These are phyloP conservation scores for Abortiporus biennis DNA, from an alignment of 1,284 basidiomycete genomes.

Conservation along the genomic window DNA sequence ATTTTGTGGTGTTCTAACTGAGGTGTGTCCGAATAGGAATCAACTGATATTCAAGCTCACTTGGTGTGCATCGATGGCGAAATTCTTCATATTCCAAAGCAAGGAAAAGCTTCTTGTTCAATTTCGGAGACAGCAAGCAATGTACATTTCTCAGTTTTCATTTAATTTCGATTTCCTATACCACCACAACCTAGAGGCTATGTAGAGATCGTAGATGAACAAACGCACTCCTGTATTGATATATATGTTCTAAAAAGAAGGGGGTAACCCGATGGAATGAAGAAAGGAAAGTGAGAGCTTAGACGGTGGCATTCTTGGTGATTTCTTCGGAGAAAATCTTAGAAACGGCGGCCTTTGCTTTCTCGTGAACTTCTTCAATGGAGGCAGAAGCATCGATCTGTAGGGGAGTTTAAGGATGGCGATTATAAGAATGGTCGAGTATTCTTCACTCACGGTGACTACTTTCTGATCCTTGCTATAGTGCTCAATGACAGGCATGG, in stretches of 20 bases:
- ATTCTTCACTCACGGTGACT: conserved; percentile 65
- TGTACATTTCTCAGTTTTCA: too few relatives aligned
- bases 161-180: too few relatives aligned
- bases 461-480: conserved; percentile 74
- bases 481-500: conserved; percentile 95
- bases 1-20: conserved; percentile 6
- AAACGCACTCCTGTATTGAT: conserved; percentile 3
- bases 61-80: conserved; percentile 72
- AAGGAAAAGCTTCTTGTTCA: conserved; percentile 38
- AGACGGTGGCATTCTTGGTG: conserved; percentile 20
- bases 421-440: too few relatives aligned
- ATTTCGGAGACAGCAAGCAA: too few relatives aligned
- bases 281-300: conserved; percentile 1
- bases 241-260: not conserved
- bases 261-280: not conserved
- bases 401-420: not conserved
- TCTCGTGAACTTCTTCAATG: conserved; percentile 69
- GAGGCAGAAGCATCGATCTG: conserved; percentile 78
- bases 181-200: too few relatives aligned
- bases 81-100: conserved; percentile 50
- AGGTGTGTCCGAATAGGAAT: conserved; percentile 37
- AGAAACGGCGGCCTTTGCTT: conserved; percentile 50
- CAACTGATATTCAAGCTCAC: conserved; percentile 51
- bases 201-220: too few relatives aligned
- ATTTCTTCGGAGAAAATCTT: conserved; percentile 28